Base-by-base conservation (phyloP, 495 filamentous ascomycete genomes). In the Neurospora tetraspora region DNA sequence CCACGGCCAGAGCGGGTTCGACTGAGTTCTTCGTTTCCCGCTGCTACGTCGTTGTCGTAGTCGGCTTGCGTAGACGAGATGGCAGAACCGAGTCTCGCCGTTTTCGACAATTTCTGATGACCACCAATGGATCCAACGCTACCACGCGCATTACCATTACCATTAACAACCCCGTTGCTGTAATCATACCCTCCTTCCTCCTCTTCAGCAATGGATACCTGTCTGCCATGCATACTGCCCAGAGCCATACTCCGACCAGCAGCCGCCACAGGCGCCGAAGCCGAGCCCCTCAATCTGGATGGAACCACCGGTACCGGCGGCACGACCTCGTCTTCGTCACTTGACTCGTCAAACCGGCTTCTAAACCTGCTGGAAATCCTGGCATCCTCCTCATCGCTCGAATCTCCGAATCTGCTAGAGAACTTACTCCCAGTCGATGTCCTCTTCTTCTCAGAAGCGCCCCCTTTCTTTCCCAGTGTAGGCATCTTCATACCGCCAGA, bases 291-390 rank as follows among this genome's bases (percentile, higher is more conserved):
- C 53, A 61, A 61, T 31, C 53, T 27, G 23, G 53, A 61, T 7
- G 27, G 23, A 18, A 61, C 53, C 10, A 76, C 18, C 0, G 77
- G 74, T n/a, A 77, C 72, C 38, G 80, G 79, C 34, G 72, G 71
- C 14, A 34, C 27, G 20, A 73, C 70, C 38, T 73, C 86, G 23
- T 91, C 90, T 45, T 92, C 91, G 74, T 94, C 92, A 77, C 92
- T 94, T 2, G 92, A 94, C 73, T 94, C 91, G n/a, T 88, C 90
- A 76, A 94, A 94, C 3, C 93, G 90, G 77, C 92, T 94, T 42
- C 82, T 84, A 77, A 91, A 92, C 2, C 82, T 76, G 20, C 80
- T 68, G n/a, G 27, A 31, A 0, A 77, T 84, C 4, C 87, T 87
- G 2, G 76, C 84, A 11, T 88, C 87, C 23, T 89, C 91, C 20